Evolutionary conservation across 1,284 basidiomycete species (phyloP), one percentile per base, ranked within the genome.

Genomic region (Ganoderma lingzhi): DNA sequence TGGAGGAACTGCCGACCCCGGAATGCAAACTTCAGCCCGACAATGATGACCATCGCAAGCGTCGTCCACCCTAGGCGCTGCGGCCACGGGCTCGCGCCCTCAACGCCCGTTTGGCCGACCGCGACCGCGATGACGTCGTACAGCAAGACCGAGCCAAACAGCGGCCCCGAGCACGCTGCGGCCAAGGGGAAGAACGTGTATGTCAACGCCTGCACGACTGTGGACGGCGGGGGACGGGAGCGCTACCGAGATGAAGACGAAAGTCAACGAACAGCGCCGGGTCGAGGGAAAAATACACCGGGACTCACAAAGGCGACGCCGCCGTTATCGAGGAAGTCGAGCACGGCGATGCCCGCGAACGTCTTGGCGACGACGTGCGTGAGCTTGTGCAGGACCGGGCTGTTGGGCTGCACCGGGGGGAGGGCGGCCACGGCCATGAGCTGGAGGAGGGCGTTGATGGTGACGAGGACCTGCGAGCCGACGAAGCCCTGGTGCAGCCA

Each of bases 271-370:
- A 42, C 35, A 41, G 55, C 28, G 23, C 9, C 1, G 35, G 6
- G 23, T 14, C 8, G 14, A 45, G 15, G 63, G 19, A 23, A 23
- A n/a, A 15, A 10, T 32, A 17, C 10, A 6, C 8, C 14, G 28
- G 15, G 6, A 76, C 79, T 48, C 28, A 80, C 78, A 32, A 74
- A 17, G 8, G 75, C 74, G 4, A 82, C 77, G 2, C 74, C 80
- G 37, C 77, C 80, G 53, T 81, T 78, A 73, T 84, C 77, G 58
- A 83, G 60, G 71, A 81, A 73, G 70, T 81, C 79, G 61, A 84
- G 72, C 28, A 82, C 71, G 44, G 78, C 76, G 63, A 83, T 78
- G 39, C 81, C 79, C 3, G 79, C 77, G 56, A 79, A 76, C 6
- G 80, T 78, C 70, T 81, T 81, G 5, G 78, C 79, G 39, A 80